phyloP scores from a whole-genome alignment of 148 eudicot genomes.

The Diospyros lotus region DNA sequence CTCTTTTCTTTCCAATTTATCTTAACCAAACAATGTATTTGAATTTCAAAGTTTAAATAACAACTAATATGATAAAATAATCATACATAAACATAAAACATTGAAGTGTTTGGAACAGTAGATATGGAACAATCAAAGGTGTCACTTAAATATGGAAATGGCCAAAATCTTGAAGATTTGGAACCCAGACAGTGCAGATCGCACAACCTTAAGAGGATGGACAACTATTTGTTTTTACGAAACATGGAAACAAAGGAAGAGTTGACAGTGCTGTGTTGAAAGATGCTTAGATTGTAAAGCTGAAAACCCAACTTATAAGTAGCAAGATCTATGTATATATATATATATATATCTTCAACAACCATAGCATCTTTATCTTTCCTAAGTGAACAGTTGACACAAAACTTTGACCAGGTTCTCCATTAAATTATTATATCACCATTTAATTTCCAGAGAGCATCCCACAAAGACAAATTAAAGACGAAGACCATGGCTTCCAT shows the following conservation, averaged over 20 bases:
- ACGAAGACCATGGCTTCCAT: background rate
- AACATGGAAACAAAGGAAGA: background rate
- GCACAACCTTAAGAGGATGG: too few species aligned
- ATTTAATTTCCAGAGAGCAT: background rate
- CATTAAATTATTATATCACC: constrained; percentile 1
- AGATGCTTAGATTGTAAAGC: constrained; percentile 13
- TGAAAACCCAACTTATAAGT: background rate
- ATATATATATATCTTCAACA: background rate
- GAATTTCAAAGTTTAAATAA: too few species aligned
- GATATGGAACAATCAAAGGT: background rate
- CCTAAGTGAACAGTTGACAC: background rate
- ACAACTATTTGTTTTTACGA: background rate
- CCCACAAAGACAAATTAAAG: background rate
- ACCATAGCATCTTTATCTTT: constrained; percentile 19
- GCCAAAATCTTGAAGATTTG: background rate
- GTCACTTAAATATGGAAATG: background rate
- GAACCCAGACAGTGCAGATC: background rate
- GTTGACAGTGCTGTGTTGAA: background rate
- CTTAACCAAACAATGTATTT: too few species aligned
- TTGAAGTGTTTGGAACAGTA: too few species aligned
- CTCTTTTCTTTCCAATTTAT: too few species aligned
- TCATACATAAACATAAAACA: too few species aligned
- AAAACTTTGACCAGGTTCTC: constrained; percentile 13
- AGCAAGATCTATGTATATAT: too few species aligned
- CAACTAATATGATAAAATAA: too few species aligned